A percentile compares a stretch with the other conserved stretches of the same genome.
These are phyloP conservation scores for Prunus armeniaca DNA, from an alignment of 306 rosid genomes.

Conservation along the genomic window DNA sequence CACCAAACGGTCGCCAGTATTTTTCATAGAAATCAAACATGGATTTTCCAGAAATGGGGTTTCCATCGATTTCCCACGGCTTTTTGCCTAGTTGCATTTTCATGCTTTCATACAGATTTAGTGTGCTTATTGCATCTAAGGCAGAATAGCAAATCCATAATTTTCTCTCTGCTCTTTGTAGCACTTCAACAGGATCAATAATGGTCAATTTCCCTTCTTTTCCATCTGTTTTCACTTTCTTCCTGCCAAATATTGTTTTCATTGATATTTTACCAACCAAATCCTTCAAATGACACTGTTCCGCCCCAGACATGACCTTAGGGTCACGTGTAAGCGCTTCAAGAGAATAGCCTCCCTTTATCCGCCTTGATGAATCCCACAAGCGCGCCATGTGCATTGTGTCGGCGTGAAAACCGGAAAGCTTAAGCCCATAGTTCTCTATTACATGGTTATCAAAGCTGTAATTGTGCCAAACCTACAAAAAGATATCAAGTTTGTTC, in stretches of 20 bases:
- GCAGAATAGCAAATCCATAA: slow-evolving; percentile 58
- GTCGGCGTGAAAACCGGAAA: slow-evolving; percentile 95
- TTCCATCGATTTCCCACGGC: slow-evolving; percentile 39
- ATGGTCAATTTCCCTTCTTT: slow-evolving; percentile 50
- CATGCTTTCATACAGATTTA: slow-evolving; percentile 54
- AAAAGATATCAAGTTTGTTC: slow-evolving; percentile 17
- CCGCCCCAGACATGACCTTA: slow-evolving; percentile 66
- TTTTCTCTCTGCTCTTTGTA: slow-evolving; percentile 72
- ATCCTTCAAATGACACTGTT: slow-evolving; percentile 27
- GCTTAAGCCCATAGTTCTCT: slow-evolving; percentile 84
- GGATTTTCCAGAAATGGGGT: slow-evolving; percentile 35
- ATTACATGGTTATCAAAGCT: slow-evolving; percentile 91
- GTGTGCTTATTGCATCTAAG: slow-evolving; percentile 54
- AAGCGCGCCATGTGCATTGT: slow-evolving; percentile 98
- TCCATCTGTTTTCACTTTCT: slow-evolving; percentile 51
- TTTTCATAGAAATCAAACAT: slow-evolving; percentile 80
- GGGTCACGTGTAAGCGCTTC: slow-evolving; percentile 78
- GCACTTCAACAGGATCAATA: slow-evolving; percentile 83
- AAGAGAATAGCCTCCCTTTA: slow-evolving; percentile 87
- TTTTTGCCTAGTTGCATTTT: slow-evolving; percentile 27
- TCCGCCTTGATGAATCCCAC: slow-evolving; percentile 92
- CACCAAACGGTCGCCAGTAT: slow-evolving; percentile 95
- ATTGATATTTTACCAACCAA: slow-evolving; percentile 57
- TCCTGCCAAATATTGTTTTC: slow-evolving; percentile 60
- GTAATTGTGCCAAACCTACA: slow-evolving; percentile 97